phyloP scores from a whole-genome alignment of 1,139 yeast genomes.

The Suhomyces terraborum region DNA sequence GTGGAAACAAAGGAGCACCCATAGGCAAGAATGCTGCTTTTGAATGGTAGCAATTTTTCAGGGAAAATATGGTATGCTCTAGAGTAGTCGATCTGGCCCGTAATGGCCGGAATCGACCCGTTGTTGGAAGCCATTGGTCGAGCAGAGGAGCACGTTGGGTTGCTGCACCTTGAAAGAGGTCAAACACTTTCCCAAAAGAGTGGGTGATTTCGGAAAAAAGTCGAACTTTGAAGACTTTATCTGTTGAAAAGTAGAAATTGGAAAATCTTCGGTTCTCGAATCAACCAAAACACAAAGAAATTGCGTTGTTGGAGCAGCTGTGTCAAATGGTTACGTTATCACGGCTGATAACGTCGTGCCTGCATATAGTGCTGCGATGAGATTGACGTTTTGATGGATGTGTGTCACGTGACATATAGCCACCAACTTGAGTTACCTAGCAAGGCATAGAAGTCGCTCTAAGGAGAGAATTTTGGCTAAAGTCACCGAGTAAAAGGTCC shows the following conservation, averaged over 20 bases:
- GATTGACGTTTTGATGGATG: neutral
- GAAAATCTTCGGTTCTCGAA: no score
- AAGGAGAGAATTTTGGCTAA: no score
- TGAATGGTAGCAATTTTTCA: conserved; percentile 50
- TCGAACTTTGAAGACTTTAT: no score
- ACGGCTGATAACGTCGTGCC: neutral
- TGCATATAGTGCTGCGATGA: neutral
- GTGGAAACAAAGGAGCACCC: conserved; percentile 68
- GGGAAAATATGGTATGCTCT: conserved; percentile 55
- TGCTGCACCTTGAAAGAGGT: no score
- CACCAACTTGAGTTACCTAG: no score
- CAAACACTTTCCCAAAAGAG: no score
- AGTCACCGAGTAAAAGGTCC: no score
- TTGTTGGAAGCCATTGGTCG: conserved; percentile 5
- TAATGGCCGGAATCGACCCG: conserved; percentile 45
- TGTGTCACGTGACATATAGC: neutral
- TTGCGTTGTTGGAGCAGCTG: neutral
- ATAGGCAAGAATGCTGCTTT: conserved; percentile 62
- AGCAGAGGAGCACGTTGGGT: no score
- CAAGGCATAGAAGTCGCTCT: no score
- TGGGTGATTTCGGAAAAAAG: no score
- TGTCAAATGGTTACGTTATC: neutral
- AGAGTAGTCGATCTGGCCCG: conserved; percentile 41
- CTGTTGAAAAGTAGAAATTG: no score
- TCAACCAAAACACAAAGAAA: neutral